Evolutionary conservation across 768 basidiomycete genomes (phyloP), one percentile per base, ranked within the genome.

Genomic region (Favolaschia claudopus): DNA sequence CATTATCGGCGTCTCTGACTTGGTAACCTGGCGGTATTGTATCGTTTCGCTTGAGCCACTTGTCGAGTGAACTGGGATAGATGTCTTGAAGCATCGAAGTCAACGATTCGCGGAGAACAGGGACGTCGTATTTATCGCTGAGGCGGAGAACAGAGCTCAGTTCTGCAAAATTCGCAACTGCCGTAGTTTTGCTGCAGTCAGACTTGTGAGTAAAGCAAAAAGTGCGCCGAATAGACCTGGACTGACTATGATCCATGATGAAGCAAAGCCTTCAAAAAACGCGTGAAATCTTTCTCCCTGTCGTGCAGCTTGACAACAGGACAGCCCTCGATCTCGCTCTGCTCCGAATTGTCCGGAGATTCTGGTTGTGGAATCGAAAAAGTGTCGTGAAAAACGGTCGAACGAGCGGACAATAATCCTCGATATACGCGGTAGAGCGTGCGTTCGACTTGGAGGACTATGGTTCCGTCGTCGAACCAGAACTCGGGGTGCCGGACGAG

Each of bases 71-170:
- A 4, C 5, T 39, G 8, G 54, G 55, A 31, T 56, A 56, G 17
- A 56, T 14, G 39, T 56, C 56, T 32, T n/a, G 37, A 6, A 58
- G 48, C 3, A 58, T 36, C 4, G 55, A 47, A 9, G 48, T 29
- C 46, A 48, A 40, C 20, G 45, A 3, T 0, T 47, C 17, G 13
- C 55, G 55, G 17, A 56, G 55, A 19, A 27, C 7, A 6, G 45
- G 29, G 2, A 48, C 55, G 22, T 56, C 55, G 38, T 56, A 56
- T 27, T 56, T 56, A 31, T 56, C 55, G 24, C 55, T 56, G 7
- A 56, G 24, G 5, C 28, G 29, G 3, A 56, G 46, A 15, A 56
- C 19, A 17, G 55, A 39, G 9, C 22, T 31, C n/a, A 56, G 15
- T 33, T 56, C 55, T 5, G 1, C 2, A 24, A 56, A 25, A 19